Conservation (phyloP, 2,329 filamentous ascomycete genomes). For the Zasmidium angulare region DNA sequence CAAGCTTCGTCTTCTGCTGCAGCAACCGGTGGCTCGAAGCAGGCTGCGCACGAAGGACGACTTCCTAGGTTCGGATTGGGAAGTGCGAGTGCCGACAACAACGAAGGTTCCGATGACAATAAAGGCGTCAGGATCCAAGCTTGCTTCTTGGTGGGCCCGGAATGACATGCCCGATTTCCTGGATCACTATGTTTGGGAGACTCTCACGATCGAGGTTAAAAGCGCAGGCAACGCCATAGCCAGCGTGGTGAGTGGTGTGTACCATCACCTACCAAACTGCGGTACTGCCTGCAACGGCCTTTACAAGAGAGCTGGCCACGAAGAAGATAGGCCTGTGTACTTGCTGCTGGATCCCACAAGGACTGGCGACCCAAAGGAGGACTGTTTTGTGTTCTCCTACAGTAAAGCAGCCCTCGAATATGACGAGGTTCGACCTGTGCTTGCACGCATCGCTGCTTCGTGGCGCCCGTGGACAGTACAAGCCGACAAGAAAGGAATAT, state of each 20-base stretch:
- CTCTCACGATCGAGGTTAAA: constrained; percentile 42
- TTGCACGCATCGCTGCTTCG: constrained; percentile 48
- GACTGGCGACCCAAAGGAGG: constrained; percentile 46
- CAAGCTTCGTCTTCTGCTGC: constrained; percentile 21
- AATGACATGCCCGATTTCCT: constrained; percentile 40
- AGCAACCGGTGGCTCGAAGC: constrained; percentile 28
- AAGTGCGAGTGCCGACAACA: constrained; percentile 45
- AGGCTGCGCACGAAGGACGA: constrained; percentile 8
- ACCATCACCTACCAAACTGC: constrained; percentile 54
- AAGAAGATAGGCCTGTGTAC: constrained; percentile 41
- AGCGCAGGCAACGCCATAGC: not conserved
- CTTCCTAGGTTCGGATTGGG: constrained; percentile 38
- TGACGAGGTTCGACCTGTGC: constrained; percentile 45
- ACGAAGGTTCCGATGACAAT: constrained; percentile 23
- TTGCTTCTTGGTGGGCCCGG: constrained; percentile 39
- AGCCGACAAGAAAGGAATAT: constrained; percentile 13
- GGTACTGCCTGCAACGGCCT: constrained; percentile 57
- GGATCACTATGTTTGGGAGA: constrained; percentile 45
- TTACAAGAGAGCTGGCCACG: constrained; percentile 45
- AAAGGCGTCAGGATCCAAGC: constrained; percentile 18
- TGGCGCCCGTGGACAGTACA: constrained; percentile 42
- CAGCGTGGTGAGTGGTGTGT: constrained; percentile 49
- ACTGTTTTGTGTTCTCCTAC: constrained; percentile 59
- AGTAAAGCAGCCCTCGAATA: constrained; percentile 48
- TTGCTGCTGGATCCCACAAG: constrained; percentile 60